Conservation (phyloP, 2,329 filamentous ascomycete genomes). For the Kalmusia sp. region DNA sequence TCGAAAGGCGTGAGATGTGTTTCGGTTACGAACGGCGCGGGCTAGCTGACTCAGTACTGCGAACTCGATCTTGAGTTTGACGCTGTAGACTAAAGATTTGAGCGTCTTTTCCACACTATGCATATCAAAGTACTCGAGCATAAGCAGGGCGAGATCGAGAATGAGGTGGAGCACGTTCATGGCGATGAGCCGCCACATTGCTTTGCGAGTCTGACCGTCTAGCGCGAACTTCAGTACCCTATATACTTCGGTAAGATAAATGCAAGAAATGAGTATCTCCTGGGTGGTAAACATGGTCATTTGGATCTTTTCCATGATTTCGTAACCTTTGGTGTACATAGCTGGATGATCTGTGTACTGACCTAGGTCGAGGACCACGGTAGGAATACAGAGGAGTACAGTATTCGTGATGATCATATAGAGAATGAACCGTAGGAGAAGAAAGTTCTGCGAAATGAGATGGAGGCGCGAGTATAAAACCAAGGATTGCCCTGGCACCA, state of each 20-base stretch:
- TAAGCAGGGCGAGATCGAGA: conserved; percentile 19
- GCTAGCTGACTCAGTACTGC: conserved; percentile 53
- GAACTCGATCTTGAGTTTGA: conserved; percentile 60
- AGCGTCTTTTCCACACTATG: conserved; percentile 33
- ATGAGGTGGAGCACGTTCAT: conserved; percentile 21
- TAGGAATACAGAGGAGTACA: conserved; percentile 56
- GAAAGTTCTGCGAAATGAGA: conserved; percentile 54
- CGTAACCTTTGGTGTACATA: conserved; percentile 11
- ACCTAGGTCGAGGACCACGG: conserved; percentile 51
- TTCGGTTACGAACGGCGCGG: background rate
- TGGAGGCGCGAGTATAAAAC: conserved; percentile 68
- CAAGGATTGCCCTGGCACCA: conserved; percentile 66
- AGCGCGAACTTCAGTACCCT: conserved; percentile 15
- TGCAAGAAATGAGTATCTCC: conserved; percentile 31
- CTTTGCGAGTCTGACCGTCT: conserved; percentile 13
- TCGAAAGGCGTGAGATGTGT: background rate
- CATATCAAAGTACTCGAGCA: conserved; percentile 18
- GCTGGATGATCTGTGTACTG: background rate
- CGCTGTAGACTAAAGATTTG: conserved; percentile 48
- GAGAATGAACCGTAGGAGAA: conserved; percentile 47
- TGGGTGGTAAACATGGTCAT: conserved; percentile 46
- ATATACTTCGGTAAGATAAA: conserved; percentile 18
- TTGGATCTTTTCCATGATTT: conserved; percentile 41
- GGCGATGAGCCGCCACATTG: conserved; percentile 22
- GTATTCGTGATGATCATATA: conserved; percentile 62